Evolutionary conservation across 257 asterid genomes (phyloP), one percentile per base, ranked within the genome.

Genomic region (Linderniella brevidens): DNA sequence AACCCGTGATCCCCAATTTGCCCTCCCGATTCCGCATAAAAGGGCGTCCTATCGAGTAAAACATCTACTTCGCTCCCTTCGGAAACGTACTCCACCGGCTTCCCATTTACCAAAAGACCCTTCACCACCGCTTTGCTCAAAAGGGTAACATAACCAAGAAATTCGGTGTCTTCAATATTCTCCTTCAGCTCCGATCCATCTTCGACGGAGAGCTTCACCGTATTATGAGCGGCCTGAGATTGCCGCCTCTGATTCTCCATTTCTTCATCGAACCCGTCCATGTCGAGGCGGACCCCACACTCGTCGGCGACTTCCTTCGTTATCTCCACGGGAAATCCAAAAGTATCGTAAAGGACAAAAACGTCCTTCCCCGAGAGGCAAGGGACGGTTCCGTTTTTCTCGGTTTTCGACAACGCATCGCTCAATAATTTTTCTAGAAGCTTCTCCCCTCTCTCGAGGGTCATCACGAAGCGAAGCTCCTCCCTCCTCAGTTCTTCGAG

Each of bases 21-120:
- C 38, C 97, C 97, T 38, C 97, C 97, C 0, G 95, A 87, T 64
- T 87, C 97, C 49, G 97, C 97, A 61, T 83, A 87, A 59, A 87
- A 87, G 0, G 97, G 95, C 54, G 97, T 83, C 57, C 82, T 65
- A 61, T 87, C 73, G 32, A 87, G 81, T 45, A 87, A 64, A 50
- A 87, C 77, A 58, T 87, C 97, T 15, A 87, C 95, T 53, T 80
- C 92, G 65, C 64, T 73, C 64, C 97, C 97, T 70, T 78, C 73
- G 8, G 86, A 70, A 60, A 81, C 95, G 43, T 69, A 72, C 49
- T 44, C 59, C 20, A 71, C 93, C 0, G 90, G 69, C 57, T 71
- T 83, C 0, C 95, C 95, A 52, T 76, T 73, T 37, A 80, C 79
- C 56, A 83, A 59, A 16, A 87, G 64, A 56, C 93, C 84, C 75